These are phyloP conservation scores for Geranium brycei DNA, from an alignment of 345 rosid genomes.

Conservation along the genomic window DNA sequence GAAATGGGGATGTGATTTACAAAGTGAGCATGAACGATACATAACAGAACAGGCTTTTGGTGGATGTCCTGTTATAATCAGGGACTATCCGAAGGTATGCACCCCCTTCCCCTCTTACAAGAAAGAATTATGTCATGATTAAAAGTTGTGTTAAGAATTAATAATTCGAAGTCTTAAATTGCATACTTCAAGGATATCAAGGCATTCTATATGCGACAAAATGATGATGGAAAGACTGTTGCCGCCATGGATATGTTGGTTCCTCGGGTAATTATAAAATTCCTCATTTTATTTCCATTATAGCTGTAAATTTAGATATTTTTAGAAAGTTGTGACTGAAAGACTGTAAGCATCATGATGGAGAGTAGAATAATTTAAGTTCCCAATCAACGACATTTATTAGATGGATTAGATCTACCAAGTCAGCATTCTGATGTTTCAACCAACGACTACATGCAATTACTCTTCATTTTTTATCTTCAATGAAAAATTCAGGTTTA, in stretches of 20 bases:
- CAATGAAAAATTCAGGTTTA: no score
- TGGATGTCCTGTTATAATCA: conserved; percentile 75
- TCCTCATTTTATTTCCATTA: background rate
- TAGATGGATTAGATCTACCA: background rate
- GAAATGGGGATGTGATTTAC: conserved; percentile 94
- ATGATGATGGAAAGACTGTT: conserved; percentile 91
- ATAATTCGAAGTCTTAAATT: conserved; percentile 6
- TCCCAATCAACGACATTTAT: background rate
- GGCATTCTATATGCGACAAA: conserved; percentile 96
- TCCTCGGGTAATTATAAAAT: conserved; percentile 54
- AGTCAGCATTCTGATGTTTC: background rate
- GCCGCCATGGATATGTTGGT: conserved; percentile 99
- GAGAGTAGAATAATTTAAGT: background rate
- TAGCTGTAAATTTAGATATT: background rate
- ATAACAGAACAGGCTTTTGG: conserved; percentile 81
- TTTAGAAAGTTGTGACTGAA: no score
- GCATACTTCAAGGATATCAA: conserved; percentile 58
- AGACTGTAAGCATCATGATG: background rate
- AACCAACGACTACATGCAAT: background rate
- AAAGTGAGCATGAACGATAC: conserved; percentile 98
- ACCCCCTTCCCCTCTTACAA: conserved; percentile 1
- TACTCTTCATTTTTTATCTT: no score
- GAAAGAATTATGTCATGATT: background rate
- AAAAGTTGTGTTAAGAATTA: background rate
- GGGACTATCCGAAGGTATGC: conserved; percentile 88